Evolutionary conservation across 192 early-diverging fungal species (phyloP).

Genomic region (Podila clonocystis): DNA sequence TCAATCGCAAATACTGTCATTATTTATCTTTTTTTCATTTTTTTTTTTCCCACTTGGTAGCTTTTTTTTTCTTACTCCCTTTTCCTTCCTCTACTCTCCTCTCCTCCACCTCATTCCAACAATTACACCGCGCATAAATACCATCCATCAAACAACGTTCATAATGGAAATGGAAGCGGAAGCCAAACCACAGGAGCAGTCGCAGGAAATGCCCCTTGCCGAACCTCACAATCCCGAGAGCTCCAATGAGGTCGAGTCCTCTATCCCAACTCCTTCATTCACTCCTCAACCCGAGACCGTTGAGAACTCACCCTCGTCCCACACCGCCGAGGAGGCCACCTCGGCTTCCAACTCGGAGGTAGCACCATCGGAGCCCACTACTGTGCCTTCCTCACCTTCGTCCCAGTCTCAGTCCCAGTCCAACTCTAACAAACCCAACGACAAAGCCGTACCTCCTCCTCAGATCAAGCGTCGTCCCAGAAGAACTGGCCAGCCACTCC

Average conservation of each 20-base stretch:
- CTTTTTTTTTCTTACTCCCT: too few species aligned
- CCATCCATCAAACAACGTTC: too few species aligned
- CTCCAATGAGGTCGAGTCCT: conserved; percentile 3
- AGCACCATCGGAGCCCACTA: neutral
- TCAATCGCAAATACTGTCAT: too few species aligned
- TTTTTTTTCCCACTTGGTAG: too few species aligned
- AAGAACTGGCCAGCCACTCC: conserved; percentile 48
- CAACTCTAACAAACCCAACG: neutral
- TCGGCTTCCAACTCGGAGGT: conserved; percentile 2
- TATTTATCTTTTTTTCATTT: too few species aligned
- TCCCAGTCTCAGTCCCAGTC: neutral
- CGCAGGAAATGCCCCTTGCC: neutral
- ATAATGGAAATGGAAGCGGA: too few species aligned
- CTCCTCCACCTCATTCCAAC: too few species aligned
- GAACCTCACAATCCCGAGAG: neutral
- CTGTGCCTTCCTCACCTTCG: neutral
- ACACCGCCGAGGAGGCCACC: neutral
- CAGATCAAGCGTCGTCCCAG: conserved; percentile 39
- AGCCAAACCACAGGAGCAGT: neutral
- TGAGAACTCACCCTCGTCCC: conserved; percentile 5
- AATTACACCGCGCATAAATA: too few species aligned
- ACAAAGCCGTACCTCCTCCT: conserved; percentile 7
- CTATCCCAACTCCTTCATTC: conserved; percentile 1
- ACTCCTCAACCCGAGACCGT: conserved; percentile 3
- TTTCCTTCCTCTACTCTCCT: too few species aligned